phyloP scores from a whole-genome alignment of 129 eudicot species.

The Helianthus annuus region DNA sequence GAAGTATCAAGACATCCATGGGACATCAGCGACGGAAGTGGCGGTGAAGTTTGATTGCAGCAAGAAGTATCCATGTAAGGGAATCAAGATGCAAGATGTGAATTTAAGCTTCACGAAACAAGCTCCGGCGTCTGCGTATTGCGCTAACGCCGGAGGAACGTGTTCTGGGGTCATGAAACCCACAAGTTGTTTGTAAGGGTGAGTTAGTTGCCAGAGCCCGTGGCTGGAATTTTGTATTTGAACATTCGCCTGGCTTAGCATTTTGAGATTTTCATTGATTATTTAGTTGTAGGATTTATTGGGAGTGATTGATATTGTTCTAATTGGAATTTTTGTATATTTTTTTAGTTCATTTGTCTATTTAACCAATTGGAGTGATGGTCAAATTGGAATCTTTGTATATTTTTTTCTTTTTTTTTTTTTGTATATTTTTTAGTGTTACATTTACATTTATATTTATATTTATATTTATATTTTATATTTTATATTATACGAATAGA shows the following conservation, averaged over 20 bases:
- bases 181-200: slow-evolving; percentile 39
- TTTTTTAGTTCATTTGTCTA: background rate
- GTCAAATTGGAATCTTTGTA: background rate
- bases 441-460: too few relatives aligned
- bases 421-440: too few relatives aligned
- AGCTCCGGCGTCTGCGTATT: slow-evolving; percentile 33
- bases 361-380: too few relatives aligned
- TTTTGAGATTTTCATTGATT: slow-evolving; percentile 5
- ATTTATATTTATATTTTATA: too few relatives aligned
- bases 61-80: slow-evolving; percentile 43
- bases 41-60: slow-evolving; percentile 62
- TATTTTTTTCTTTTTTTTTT: background rate
- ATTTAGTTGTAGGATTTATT: slow-evolving; percentile 5
- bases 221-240: slow-evolving; percentile 29
- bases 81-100: slow-evolving; percentile 50
- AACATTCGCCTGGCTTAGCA: slow-evolving; percentile 34
- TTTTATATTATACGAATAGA: too few relatives aligned
- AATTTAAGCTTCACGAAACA: slow-evolving; percentile 34
- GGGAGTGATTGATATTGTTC: background rate
- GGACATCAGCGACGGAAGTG: slow-evolving; percentile 61
- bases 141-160: slow-evolving; percentile 52
- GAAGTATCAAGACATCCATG: slow-evolving; percentile 46
- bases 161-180: slow-evolving; percentile 48
- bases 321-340: slow-evolving; percentile 6
- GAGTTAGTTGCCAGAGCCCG: slow-evolving; percentile 16